Conservation (phyloP, 768 basidiomycete species). For the Pleurotus pulmonarius region DNA sequence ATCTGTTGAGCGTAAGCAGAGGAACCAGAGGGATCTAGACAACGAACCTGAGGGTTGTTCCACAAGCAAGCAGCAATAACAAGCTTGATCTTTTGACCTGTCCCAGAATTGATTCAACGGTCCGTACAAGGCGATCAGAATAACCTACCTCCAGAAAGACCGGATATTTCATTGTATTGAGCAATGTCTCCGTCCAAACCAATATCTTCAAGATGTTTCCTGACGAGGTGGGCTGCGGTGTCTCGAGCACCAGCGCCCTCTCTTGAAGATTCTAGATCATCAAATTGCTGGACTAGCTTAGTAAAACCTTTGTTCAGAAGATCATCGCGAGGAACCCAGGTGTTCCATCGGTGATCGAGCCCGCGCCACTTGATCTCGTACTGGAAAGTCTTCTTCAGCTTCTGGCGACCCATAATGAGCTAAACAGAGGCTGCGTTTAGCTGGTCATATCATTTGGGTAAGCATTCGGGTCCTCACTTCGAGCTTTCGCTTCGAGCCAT, state of each 20-base stretch:
- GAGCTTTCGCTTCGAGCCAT: slow-evolving; percentile 86
- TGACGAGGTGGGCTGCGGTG: slow-evolving; percentile 73
- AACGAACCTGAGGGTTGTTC: slow-evolving; percentile 83
- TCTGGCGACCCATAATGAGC: slow-evolving; percentile 92
- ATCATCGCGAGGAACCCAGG: slow-evolving; percentile 88
- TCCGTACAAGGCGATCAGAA: slow-evolving; percentile 8
- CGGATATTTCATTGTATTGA: slow-evolving; percentile 95
- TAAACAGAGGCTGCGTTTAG: slow-evolving; percentile 20
- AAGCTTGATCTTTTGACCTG: slow-evolving; percentile 95
- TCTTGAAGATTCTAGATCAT: slow-evolving; percentile 92
- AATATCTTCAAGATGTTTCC: slow-evolving; percentile 93
- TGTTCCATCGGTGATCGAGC: slow-evolving; percentile 82
- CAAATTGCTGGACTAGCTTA: slow-evolving; percentile 91
- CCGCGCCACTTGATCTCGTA: slow-evolving; percentile 91
- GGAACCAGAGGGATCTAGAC: too few relatives aligned
- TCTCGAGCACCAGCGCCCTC: slow-evolving; percentile 94
- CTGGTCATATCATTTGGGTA: background rate
- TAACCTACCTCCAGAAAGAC: slow-evolving; percentile 80
- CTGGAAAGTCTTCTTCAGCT: slow-evolving; percentile 92
- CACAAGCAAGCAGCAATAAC: slow-evolving; percentile 93
- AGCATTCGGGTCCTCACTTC: slow-evolving; percentile 52
- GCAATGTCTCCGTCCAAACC: slow-evolving; percentile 97
- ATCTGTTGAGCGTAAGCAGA: slow-evolving; percentile 32
- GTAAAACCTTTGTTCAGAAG: slow-evolving; percentile 82
- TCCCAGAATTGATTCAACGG: slow-evolving; percentile 11